These are phyloP conservation scores for Globisporangium mamillatum DNA, from an alignment of 352 stramenopile genomes.

Conservation along the genomic window DNA sequence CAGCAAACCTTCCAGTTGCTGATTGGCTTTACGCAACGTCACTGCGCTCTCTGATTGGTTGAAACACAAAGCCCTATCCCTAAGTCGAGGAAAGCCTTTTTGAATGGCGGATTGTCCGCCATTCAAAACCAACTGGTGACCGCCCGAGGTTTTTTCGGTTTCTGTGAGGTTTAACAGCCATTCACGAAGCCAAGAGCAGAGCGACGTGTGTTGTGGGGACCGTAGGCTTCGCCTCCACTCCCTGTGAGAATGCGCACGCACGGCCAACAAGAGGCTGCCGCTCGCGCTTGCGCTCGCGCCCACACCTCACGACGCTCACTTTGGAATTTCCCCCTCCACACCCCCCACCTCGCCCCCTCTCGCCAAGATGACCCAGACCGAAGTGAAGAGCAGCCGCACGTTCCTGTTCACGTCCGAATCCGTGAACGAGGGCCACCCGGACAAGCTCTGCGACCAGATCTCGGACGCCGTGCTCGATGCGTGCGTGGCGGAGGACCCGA, in stretches of 20 bases:
- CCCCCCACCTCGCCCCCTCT: background rate
- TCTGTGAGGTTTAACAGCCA: background rate
- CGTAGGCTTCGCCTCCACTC: background rate
- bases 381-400: slow-evolving; percentile 51
- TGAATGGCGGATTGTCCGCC: slow-evolving; percentile 8
- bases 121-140: slow-evolving; percentile 13
- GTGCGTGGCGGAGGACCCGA: slow-evolving; percentile 97
- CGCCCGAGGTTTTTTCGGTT: background rate
- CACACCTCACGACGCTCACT: slow-evolving; percentile 13
- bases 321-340: slow-evolving; percentile 19
- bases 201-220: background rate
- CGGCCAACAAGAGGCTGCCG: background rate
- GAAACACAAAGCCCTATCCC: background rate
- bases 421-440: slow-evolving; percentile 99
- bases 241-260: background rate
- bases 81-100: no score
- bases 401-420: slow-evolving; percentile 99
- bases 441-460: slow-evolving; percentile 99
- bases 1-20: background rate
- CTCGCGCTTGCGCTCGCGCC: no score
- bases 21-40: background rate
- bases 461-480: slow-evolving; percentile 98
- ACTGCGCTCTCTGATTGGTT: background rate
- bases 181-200: background rate
- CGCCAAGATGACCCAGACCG: slow-evolving; percentile 61